Conservation (phyloP, 768 basidiomycete species). For the Auricularia auricula-judae region DNA sequence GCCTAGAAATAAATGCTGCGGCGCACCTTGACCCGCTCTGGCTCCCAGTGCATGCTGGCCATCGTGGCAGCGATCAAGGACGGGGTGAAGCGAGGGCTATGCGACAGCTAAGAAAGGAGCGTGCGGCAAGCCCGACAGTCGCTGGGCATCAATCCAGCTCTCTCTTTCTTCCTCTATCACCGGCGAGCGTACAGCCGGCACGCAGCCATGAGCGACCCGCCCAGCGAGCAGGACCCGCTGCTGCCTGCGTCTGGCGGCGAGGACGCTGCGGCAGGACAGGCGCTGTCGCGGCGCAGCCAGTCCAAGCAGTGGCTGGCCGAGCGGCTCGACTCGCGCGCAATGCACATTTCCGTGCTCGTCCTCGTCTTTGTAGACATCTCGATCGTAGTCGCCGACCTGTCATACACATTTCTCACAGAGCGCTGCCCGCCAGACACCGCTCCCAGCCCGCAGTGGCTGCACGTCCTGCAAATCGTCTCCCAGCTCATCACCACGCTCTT, state of each 20-base stretch:
- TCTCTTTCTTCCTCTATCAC: neutral
- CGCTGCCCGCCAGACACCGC: constrained; percentile 34
- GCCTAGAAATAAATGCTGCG: neutral
- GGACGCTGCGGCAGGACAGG: neutral
- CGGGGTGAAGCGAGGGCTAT: neutral
- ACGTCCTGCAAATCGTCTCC: constrained; percentile 49
- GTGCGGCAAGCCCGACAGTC: neutral
- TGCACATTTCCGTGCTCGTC: neutral
- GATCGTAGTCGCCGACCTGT: constrained; percentile 65
- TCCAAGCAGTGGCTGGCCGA: neutral
- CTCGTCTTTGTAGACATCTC: constrained; percentile 43
- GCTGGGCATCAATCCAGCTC: neutral
- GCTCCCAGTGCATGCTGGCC: neutral
- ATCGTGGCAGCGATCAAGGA: neutral
- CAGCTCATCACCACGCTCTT: constrained; percentile 61
- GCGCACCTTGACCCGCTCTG: neutral
- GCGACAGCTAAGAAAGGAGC: neutral
- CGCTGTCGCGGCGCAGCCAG: neutral
- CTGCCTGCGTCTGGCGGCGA: neutral
- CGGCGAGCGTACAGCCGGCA: neutral
- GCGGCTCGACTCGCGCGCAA: neutral
- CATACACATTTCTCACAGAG: constrained; percentile 51
- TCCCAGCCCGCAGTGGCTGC: constrained; percentile 38
- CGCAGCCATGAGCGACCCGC: neutral
- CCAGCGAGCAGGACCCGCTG: neutral